Evolutionary conservation across 192 early-diverging fungal genomes (phyloP).

Genomic region (Lobulomyces angularis): DNA sequence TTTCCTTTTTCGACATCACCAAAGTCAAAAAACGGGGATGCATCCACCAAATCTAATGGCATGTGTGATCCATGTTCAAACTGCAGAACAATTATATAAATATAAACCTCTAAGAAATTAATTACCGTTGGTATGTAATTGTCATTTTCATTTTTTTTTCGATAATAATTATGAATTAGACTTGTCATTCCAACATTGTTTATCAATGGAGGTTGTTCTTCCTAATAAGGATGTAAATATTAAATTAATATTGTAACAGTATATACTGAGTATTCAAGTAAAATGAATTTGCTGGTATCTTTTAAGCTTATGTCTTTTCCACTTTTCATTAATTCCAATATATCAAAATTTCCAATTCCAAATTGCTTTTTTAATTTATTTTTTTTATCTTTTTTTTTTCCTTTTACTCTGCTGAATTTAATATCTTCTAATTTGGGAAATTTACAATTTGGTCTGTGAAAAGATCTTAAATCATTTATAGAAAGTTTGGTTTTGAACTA

Average conservation of each 20-base stretch:
- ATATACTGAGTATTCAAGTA: conserved; percentile 77
- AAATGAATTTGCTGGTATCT: conserved; percentile 66
- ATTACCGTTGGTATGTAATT: conserved; percentile 53
- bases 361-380: conserved; percentile 55
- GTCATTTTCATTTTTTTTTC: conserved; percentile 77
- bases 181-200: conserved; percentile 92
- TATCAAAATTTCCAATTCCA: conserved; percentile 21
- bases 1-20: conserved; percentile 89
- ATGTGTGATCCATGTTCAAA: conserved; percentile 70
- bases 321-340: conserved; percentile 58
- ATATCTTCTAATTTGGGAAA: conserved; percentile 44
- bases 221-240: no score
- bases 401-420: conserved; percentile 62
- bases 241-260: conserved; percentile 1
- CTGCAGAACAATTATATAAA: conserved; percentile 12
- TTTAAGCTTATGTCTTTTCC: conserved; percentile 81
- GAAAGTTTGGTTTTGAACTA: conserved; percentile 76
- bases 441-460: conserved; percentile 74
- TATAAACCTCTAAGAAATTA: background rate
- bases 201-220: conserved; percentile 89
- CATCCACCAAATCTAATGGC: conserved; percentile 76
- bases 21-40: conserved; percentile 88
- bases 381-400: conserved; percentile 60
- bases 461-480: conserved; percentile 69
- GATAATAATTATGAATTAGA: conserved; percentile 88